Conservation (phyloP, 164 flowering plant species). For the Berberis thunbergii region DNA sequence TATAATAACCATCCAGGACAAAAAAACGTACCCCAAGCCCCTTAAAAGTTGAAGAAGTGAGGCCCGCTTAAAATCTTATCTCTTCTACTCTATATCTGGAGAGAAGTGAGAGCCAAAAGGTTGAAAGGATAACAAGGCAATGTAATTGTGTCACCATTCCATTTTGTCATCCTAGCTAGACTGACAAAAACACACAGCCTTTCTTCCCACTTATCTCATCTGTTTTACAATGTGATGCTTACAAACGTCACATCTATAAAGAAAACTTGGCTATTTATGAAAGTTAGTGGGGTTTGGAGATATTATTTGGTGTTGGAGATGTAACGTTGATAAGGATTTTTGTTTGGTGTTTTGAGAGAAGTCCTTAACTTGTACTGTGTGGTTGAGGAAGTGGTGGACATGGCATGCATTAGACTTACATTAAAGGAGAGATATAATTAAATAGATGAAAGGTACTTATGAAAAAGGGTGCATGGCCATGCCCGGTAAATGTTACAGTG, state of each 20-base stretch:
- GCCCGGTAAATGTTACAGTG: no score
- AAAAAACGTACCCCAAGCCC: slow-evolving; percentile 10
- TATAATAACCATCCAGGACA: slow-evolving; percentile 13
- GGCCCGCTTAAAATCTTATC: slow-evolving; percentile 8
- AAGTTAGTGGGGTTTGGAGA: slow-evolving; percentile 5
- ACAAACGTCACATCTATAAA: slow-evolving; percentile 12
- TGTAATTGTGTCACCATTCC: slow-evolving; percentile 16
- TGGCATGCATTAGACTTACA: slow-evolving; percentile 15
- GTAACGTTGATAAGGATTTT: slow-evolving; percentile 10
- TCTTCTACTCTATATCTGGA: slow-evolving; percentile 15
- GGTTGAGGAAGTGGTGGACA: slow-evolving; percentile 26
- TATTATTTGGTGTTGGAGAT: slow-evolving; percentile 11
- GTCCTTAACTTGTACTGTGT: slow-evolving; percentile 1
- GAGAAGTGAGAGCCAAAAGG: slow-evolving; percentile 6
- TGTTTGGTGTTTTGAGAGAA: neutral
- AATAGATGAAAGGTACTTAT: slow-evolving; percentile 8
- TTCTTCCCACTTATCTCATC: slow-evolving; percentile 11
- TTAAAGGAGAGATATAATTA: neutral
- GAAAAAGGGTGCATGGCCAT: slow-evolving; percentile 19
- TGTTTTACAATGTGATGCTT: neutral
- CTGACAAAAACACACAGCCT: slow-evolving; percentile 13
- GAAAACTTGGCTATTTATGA: neutral
- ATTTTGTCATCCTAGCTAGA: slow-evolving; percentile 5
- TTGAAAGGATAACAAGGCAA: slow-evolving; percentile 19
- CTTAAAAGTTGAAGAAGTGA: slow-evolving; percentile 11